Conservation (phyloP, 2,329 filamentous ascomycete genomes). For the Xylaria sp. region DNA sequence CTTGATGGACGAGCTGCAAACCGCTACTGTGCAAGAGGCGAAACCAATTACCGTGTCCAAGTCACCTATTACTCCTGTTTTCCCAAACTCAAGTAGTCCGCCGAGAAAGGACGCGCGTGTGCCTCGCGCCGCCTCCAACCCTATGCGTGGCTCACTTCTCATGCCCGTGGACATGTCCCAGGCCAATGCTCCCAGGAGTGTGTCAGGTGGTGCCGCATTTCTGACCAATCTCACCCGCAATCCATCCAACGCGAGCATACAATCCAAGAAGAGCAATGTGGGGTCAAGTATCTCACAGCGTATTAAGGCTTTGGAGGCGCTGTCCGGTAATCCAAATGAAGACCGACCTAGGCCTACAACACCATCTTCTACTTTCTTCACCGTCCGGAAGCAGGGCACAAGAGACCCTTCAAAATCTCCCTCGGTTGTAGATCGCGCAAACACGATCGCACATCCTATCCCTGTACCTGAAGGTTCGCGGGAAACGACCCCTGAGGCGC, state of each 20-base stretch:
- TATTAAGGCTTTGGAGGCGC: constrained; percentile 91
- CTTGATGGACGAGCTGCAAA: constrained; percentile 86
- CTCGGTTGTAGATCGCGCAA: constrained; percentile 52
- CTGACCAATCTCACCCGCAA: constrained; percentile 66
- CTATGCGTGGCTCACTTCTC: constrained; percentile 58
- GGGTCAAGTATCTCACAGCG: constrained; percentile 93
- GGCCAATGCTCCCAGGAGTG: constrained; percentile 61
- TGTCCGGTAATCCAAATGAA: constrained; percentile 61
- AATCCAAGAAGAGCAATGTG: constrained; percentile 81
- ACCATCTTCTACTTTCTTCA: constrained; percentile 58
- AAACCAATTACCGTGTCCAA: constrained; percentile 82
- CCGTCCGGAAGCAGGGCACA: constrained; percentile 55
- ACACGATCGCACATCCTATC: constrained; percentile 48
- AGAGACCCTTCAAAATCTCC: constrained; percentile 50
- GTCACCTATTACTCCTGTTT: constrained; percentile 80
- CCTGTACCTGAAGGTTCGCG: constrained; percentile 46
- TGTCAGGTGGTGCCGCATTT: constrained; percentile 65
- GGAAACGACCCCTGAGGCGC: constrained; percentile 41
- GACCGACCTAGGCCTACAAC: constrained; percentile 47
- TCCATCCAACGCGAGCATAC: constrained; percentile 60
- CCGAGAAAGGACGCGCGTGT: constrained; percentile 50
- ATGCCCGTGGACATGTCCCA: constrained; percentile 60
- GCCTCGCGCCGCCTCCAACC: constrained; percentile 63
- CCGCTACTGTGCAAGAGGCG: constrained; percentile 85
- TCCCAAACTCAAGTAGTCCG: constrained; percentile 53